A percentile compares a stretch with the other conserved stretches of the same genome.
phyloP scores from a whole-genome alignment of 345 rosid species.

The Brassica carinata region DNA sequence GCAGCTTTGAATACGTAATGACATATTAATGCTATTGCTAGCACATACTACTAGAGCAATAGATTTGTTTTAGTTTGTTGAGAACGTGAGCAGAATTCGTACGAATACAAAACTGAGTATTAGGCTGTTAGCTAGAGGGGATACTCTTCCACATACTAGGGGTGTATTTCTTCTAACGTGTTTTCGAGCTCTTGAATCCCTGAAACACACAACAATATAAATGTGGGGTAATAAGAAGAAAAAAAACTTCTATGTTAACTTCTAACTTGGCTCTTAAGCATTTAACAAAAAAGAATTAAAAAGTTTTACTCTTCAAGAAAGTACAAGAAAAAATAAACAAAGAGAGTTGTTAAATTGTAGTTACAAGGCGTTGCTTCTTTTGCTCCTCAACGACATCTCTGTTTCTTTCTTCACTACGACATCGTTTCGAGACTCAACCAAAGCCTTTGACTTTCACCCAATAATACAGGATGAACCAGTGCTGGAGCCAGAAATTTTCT shows the following conservation, averaged over 20 bases:
- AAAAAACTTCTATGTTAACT: neutral
- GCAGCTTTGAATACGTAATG: too few species aligned
- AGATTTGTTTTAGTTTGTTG: too few species aligned
- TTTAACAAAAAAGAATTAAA: neutral
- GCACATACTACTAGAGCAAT: too few species aligned
- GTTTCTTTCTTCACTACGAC: constrained; percentile 50
- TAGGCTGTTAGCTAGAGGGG: too few species aligned
- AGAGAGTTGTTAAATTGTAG: constrained; percentile 29
- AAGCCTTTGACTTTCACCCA: neutral
- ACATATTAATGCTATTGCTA: too few species aligned
- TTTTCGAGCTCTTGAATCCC: constrained; percentile 56
- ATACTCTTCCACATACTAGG: too few species aligned
- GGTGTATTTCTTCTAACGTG: constrained; percentile 47
- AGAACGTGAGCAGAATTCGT: too few species aligned
- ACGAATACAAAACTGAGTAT: too few species aligned
- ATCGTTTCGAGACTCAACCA: constrained; percentile 41
- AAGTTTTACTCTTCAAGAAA: neutral
- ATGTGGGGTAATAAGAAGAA: neutral
- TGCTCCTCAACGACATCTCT: constrained; percentile 48
- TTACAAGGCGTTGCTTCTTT: constrained; percentile 82
- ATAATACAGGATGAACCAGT: too few species aligned
- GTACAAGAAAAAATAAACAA: constrained; percentile 3
- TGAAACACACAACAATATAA: constrained; percentile 10
- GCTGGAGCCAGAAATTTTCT: too few species aligned
- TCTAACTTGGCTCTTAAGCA: neutral